A percentile compares a stretch with the other conserved stretches of the same genome.
These are phyloP conservation scores for Nitzschia palea DNA, from an alignment of 108 stramenopile genomes.

Conservation along the genomic window DNA sequence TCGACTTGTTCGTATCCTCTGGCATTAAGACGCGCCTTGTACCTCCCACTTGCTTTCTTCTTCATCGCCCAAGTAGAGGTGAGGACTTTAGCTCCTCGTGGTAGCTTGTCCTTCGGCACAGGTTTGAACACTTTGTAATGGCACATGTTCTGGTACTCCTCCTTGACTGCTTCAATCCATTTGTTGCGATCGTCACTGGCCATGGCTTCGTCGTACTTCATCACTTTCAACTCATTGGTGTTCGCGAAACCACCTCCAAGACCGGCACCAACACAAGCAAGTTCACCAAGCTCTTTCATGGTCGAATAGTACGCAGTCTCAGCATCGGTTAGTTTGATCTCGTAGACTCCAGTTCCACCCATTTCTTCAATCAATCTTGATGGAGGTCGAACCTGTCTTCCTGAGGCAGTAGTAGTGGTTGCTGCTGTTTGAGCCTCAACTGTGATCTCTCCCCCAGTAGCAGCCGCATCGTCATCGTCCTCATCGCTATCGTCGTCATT, in stretches of 20 bases:
- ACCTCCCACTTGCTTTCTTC: conserved; percentile 43
- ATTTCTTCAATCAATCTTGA: not conserved
- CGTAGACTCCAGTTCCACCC: not conserved
- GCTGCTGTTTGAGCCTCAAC: too few species aligned
- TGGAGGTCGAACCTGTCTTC: not conserved
- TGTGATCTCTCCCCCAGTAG: too few species aligned
- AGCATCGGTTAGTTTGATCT: not conserved
- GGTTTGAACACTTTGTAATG: conserved; percentile 20
- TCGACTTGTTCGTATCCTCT: conserved; percentile 39
- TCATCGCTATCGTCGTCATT: too few species aligned
- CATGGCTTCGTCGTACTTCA: conserved; percentile 51
- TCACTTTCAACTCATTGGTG: conserved; percentile 38
- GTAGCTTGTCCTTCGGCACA: conserved; percentile 11
- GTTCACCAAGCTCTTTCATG: conserved; percentile 5
- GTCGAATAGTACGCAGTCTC: not conserved
- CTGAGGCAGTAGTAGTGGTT: not conserved
- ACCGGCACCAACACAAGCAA: conserved; percentile 33
- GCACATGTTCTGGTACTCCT: conserved; percentile 40
- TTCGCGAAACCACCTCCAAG: conserved; percentile 42
- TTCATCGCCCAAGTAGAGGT: conserved; percentile 48
- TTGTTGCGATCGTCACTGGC: conserved; percentile 14
- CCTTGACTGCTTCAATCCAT: conserved; percentile 39
- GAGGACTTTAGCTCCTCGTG: conserved; percentile 34
- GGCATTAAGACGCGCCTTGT: conserved; percentile 32
- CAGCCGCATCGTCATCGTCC: conserved; percentile 3